phyloP scores from a whole-genome alignment of 2,329 filamentous ascomycete genomes.

The Aureobasidium namibiae region DNA sequence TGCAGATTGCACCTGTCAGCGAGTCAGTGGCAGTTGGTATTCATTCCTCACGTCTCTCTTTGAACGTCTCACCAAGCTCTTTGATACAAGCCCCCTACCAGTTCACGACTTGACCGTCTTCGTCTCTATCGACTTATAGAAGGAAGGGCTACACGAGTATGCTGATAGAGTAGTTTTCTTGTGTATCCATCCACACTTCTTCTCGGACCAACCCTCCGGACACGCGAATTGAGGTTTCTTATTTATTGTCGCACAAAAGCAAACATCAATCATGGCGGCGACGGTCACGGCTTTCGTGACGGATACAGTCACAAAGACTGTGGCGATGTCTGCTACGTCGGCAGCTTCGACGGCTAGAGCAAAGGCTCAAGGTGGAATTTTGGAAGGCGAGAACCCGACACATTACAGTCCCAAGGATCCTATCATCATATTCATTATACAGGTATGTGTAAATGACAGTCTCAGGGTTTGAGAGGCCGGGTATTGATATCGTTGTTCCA shows the following conservation, averaged over 20 bases:
- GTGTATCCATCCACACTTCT: too few relatives aligned
- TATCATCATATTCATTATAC: constrained; percentile 68
- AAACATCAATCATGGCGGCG: constrained; percentile 7
- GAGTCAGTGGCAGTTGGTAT: neutral
- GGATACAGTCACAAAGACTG: constrained; percentile 18
- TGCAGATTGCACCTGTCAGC: neutral
- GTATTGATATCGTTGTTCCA: constrained; percentile 27
- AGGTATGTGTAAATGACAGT: constrained; percentile 37
- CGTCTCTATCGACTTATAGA: neutral
- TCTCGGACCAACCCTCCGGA: neutral
- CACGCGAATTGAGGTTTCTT: neutral
- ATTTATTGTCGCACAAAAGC: neutral
- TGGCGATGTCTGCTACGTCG: constrained; percentile 18
- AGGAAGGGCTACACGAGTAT: neutral
- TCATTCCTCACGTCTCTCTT: neutral
- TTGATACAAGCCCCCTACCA: neutral
- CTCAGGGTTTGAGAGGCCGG: neutral
- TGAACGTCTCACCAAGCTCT: neutral
- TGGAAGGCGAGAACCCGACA: constrained; percentile 63
- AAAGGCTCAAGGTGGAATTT: constrained; percentile 56
- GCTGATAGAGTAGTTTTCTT: neutral
- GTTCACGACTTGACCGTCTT: neutral
- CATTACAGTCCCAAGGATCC: constrained; percentile 63
- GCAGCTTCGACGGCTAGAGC: constrained; percentile 28
- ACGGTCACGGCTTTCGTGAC: constrained; percentile 19